These are phyloP conservation scores for Coemansia sp. DNA, from an alignment of 192 early-diverging fungal genomes.

Conservation along the genomic window DNA sequence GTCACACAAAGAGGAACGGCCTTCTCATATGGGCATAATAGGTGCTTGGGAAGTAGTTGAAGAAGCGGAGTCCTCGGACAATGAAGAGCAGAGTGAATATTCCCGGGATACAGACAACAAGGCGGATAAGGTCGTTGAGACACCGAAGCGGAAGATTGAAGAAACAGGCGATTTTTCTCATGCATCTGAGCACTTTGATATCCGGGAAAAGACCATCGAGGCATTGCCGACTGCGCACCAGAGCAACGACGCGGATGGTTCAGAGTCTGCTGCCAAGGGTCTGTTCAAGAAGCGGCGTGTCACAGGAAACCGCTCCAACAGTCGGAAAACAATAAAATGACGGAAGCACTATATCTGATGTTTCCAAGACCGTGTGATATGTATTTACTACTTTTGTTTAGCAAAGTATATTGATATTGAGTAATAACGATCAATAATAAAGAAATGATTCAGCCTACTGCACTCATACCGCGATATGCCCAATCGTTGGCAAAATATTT, in stretches of 20 bases:
- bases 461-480: no score
- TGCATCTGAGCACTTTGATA: slow-evolving; percentile 16
- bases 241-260: neutral
- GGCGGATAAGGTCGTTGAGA: neutral
- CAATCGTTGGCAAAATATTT: no score
- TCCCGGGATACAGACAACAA: neutral
- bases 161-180: slow-evolving; percentile 1
- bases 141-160: neutral
- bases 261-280: neutral
- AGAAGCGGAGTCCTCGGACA: slow-evolving; percentile 5
- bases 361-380: no score
- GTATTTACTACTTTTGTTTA: no score
- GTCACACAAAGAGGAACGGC: neutral
- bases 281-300: slow-evolving; percentile 43
- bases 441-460: no score
- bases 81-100: neutral
- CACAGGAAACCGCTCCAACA: slow-evolving; percentile 13
- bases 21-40: slow-evolving; percentile 22
- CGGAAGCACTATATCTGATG: neutral
- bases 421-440: no score
- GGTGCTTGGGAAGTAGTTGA: slow-evolving; percentile 46
- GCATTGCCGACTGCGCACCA: neutral
- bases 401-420: no score
- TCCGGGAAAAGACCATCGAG: slow-evolving; percentile 28
- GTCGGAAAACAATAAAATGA: slow-evolving; percentile 28